Percentiles rank a stretch among this genome's conserved stretches.
These are phyloP conservation scores for Plasmopara halstedii DNA, from an alignment of 352 stramenopile species.

Conservation along the genomic window DNA sequence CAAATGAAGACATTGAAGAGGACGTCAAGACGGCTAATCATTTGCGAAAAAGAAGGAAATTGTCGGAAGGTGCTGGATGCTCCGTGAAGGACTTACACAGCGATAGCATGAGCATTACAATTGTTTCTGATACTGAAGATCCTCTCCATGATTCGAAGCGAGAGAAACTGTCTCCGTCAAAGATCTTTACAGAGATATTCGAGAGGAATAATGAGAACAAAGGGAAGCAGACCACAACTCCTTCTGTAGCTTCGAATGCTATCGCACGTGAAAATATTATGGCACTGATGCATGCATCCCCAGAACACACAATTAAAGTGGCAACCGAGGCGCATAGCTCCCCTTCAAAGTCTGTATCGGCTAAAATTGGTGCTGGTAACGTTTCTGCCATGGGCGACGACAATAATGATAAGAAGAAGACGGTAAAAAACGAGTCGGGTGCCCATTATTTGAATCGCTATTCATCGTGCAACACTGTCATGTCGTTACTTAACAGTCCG, in stretches of 20 bases:
- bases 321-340: conserved; percentile 24
- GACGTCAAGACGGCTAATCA: conserved; percentile 3
- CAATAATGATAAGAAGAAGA: conserved; percentile 8
- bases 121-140: not conserved
- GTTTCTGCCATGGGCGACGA: conserved; percentile 3
- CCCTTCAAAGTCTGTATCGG: conserved; percentile 20
- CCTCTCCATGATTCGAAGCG: not conserved
- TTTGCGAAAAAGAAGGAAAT: conserved; percentile 30
- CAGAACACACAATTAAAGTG: conserved; percentile 24
- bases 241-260: conserved; percentile 5
- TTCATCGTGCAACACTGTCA: conserved; percentile 53
- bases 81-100: conserved; percentile 10
- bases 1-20: conserved; percentile 10
- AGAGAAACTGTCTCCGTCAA: conserved; percentile 1
- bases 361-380: conserved; percentile 17
- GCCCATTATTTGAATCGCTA: conserved; percentile 18
- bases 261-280: conserved; percentile 1
- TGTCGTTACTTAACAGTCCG: conserved; percentile 64
- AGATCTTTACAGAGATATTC: not conserved
- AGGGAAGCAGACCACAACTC: conserved; percentile 2
- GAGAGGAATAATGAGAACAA: conserved; percentile 1
- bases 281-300: conserved; percentile 21
- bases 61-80: conserved; percentile 21
- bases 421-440: not conserved
- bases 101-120: conserved; percentile 6